Evolutionary conservation across 768 basidiomycete species (phyloP).

Genomic region (Termitomyces sp.): DNA sequence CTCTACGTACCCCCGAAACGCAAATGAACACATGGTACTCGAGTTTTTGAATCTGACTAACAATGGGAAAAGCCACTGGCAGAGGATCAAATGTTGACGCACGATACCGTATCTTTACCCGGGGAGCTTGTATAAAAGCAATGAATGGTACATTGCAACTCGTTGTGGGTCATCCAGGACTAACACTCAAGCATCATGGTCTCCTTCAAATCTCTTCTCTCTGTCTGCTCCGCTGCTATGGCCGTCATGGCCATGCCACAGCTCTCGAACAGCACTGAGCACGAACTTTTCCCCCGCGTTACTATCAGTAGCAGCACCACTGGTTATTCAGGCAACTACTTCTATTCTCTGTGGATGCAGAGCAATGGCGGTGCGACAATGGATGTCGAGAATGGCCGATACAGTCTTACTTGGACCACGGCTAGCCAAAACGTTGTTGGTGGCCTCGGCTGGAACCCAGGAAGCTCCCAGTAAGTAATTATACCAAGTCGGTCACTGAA

Average conservation of each 20-base stretch:
- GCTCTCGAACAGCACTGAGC: slow-evolving; percentile 14
- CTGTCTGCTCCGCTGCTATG: slow-evolving; percentile 16
- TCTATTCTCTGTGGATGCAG: slow-evolving; percentile 36
- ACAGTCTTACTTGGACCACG: slow-evolving; percentile 28
- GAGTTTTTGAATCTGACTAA: neutral
- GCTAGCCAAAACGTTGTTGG: slow-evolving; percentile 33
- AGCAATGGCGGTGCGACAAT: slow-evolving; percentile 24
- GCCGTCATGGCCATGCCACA: slow-evolving; percentile 17
- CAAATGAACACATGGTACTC: neutral
- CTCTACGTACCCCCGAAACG: neutral
- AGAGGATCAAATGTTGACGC: neutral
- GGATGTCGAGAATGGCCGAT: slow-evolving; percentile 28
- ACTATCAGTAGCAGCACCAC: slow-evolving; percentile 21
- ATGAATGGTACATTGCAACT: neutral
- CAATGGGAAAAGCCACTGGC: too few species aligned
- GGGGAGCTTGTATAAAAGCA: neutral
- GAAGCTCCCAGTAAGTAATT: slow-evolving; percentile 22
- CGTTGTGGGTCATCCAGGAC: neutral
- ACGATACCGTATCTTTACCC: neutral
- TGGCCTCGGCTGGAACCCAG: slow-evolving; percentile 36
- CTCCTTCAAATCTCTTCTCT: slow-evolving; percentile 11
- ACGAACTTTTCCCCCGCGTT: slow-evolving; percentile 13
- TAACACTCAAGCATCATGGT: slow-evolving; percentile 6
- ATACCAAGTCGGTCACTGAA: neutral
- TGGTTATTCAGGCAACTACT: slow-evolving; percentile 30